These are phyloP conservation scores for Phytophthora sp. DNA, from an alignment of 352 stramenopile species.

Conservation along the genomic window DNA sequence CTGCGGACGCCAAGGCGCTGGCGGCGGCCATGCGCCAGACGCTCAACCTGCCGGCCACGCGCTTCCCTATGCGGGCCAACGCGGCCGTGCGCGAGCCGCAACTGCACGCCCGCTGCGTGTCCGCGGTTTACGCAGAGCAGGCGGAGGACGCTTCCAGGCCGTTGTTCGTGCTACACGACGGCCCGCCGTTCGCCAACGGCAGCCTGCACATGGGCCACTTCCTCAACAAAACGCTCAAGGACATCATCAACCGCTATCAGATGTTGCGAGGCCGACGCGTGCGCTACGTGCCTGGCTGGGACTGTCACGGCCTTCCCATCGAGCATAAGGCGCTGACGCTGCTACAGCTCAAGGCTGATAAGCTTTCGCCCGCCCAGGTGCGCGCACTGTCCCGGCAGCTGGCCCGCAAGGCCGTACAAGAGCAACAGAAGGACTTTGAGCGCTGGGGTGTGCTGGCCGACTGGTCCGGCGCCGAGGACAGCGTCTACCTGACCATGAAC, in stretches of 20 bases:
- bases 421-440: constrained; percentile 93
- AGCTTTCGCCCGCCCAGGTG: constrained; percentile 91
- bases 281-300: constrained; percentile 97
- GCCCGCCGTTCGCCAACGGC: constrained; percentile 99
- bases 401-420: constrained; percentile 92
- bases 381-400: constrained; percentile 92
- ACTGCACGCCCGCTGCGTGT: constrained; percentile 71
- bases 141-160: constrained; percentile 27
- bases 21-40: constrained; percentile 87
- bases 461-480: constrained; percentile 75
- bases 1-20: constrained; percentile 63
- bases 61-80: constrained; percentile 97
- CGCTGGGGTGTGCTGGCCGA: constrained; percentile 95
- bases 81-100: constrained; percentile 79
- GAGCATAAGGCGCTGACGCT: constrained; percentile 97
- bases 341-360: constrained; percentile 70
- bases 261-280: constrained; percentile 94
- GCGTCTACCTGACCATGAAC: constrained; percentile 94
- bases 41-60: constrained; percentile 95
- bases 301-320: constrained; percentile 99
- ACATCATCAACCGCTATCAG: constrained; percentile 98
- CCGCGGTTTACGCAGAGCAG: constrained; percentile 64
- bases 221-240: constrained; percentile 95
- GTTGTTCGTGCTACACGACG: constrained; percentile 97
- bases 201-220: constrained; percentile 98